Evolutionary conservation across 257 asterid genomes (phyloP).

Genomic region (Ligustrum vulgare): DNA sequence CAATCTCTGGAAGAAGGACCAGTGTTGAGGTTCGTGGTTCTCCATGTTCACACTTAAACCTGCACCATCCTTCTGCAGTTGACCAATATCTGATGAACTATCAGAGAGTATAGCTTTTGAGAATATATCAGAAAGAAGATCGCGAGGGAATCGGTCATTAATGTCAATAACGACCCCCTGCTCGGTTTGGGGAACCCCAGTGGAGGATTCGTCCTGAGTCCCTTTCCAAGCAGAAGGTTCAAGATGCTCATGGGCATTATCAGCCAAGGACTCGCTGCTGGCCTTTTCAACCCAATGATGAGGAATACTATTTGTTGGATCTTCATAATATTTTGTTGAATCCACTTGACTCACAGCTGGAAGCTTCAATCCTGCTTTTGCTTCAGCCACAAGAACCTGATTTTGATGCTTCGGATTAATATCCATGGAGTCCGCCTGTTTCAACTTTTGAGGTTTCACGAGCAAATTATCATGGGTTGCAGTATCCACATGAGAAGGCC

Average conservation of each 20-base stretch:
- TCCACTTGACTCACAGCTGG: conserved; percentile 40
- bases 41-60: conserved; percentile 80
- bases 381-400: conserved; percentile 35
- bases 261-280: conserved; percentile 35
- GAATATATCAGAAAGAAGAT: conserved; percentile 86
- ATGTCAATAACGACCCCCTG: conserved; percentile 87
- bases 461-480: conserved; percentile 40
- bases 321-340: conserved; percentile 44
- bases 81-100: conserved; percentile 48
- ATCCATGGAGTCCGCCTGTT: conserved; percentile 37
- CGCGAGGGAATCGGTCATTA: conserved; percentile 86
- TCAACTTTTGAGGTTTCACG: conserved; percentile 35
- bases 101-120: conserved; percentile 70
- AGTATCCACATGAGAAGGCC: conserved; percentile 30
- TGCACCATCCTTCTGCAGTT: conserved; percentile 61
- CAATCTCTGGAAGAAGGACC: conserved; percentile 93
- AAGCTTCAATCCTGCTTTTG: conserved; percentile 41
- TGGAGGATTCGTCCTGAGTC: conserved; percentile 43
- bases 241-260: conserved; percentile 40
- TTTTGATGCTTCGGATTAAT: conserved; percentile 37
- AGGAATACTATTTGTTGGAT: conserved; percentile 31
- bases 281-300: conserved; percentile 38
- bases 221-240: conserved; percentile 43
- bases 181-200: conserved; percentile 45
- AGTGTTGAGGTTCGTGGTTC: conserved; percentile 84